These are phyloP conservation scores for Paecilomyces sp. DNA, from an alignment of 2,329 filamentous ascomycete genomes.

Conservation along the genomic window DNA sequence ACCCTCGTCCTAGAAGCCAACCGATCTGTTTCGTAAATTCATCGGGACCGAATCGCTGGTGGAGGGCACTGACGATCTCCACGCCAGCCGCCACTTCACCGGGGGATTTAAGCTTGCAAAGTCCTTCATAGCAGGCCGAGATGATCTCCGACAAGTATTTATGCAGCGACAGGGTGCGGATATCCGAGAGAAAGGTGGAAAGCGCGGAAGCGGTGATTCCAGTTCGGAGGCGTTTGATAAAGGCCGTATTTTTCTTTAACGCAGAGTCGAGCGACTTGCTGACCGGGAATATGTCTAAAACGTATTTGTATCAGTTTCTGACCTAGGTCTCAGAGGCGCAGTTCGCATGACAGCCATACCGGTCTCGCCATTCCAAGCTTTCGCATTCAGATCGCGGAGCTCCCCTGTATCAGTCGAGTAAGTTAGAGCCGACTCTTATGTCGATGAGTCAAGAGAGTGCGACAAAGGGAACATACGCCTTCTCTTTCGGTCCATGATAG, in stretches of 20 bases:
- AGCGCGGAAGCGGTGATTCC: slow-evolving; percentile 74
- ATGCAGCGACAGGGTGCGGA: slow-evolving; percentile 81
- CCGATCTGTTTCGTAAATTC: slow-evolving; percentile 90
- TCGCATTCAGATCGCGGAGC: slow-evolving; percentile 78
- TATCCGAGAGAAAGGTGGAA: slow-evolving; percentile 80
- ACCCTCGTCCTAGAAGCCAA: slow-evolving; percentile 84
- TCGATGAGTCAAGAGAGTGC: slow-evolving; percentile 2
- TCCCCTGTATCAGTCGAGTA: slow-evolving; percentile 55
- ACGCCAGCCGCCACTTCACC: slow-evolving; percentile 89
- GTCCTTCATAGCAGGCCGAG: slow-evolving; percentile 87
- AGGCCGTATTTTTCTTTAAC: slow-evolving; percentile 95
- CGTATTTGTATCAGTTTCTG: slow-evolving; percentile 14
- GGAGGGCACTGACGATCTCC: slow-evolving; percentile 88
- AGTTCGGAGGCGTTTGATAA: slow-evolving; percentile 92
- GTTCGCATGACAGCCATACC: slow-evolving; percentile 46
- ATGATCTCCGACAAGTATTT: slow-evolving; percentile 98
- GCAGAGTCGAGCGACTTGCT: slow-evolving; percentile 82
- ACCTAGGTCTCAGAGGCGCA: slow-evolving; percentile 5
- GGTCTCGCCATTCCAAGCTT: slow-evolving; percentile 82
- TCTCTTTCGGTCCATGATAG: slow-evolving; percentile 41
- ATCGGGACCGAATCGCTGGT: slow-evolving; percentile 83
- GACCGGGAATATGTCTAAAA: slow-evolving; percentile 67
- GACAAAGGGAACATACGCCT: slow-evolving; percentile 34
- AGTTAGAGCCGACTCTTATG: slow-evolving; percentile 1
- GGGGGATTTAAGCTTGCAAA: slow-evolving; percentile 83